Evolutionary conservation across 495 filamentous ascomycete genomes (phyloP), one percentile per base, ranked within the genome.

Genomic region (Ramalina intermedia): DNA sequence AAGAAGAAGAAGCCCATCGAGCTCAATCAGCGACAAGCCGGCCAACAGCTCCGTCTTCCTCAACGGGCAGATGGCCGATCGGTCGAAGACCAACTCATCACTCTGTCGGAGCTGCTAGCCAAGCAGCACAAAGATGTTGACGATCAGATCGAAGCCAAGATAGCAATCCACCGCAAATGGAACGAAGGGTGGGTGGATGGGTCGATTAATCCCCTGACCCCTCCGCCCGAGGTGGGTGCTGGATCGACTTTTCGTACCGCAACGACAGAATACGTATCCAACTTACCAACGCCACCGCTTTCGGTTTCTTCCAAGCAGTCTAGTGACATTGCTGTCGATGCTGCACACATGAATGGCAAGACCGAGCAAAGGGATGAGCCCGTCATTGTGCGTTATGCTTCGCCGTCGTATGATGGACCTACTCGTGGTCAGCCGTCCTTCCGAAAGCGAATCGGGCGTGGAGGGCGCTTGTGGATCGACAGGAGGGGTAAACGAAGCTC

Each of bases 61-160:
- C 72, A 74, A 50, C 80, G 85, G 46, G 70, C 82, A 48, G 80
- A 84, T 61, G 84, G 81, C 39, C 76, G 78, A 51, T 61, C 82
- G 57, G 63, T 78, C 57, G 75, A 89, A 51, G 71, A 81, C 51
- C 90, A 98, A 58, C 75, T 96, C 54, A 71, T 81, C 20, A 66
- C 80, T 52, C 65, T 96, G 53, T 72, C 82, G 35, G 84, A 93
- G 51, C 71, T 82, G 24, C 71, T 83, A 39, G 80, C 81, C 21
- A 85, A 96, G 61, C 86, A 86, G 59, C 82, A 91, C 58, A 87
- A 84, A 54, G 73, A 80, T 42, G 80, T 94, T 52, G 69, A 80
- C 49, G 67, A 69, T 58, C 84, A 87, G 57, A 85, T 95, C 58
- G 82, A 88, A 56, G 69, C 76, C 55, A 87, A 88, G 64, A 75